Evolutionary conservation across 2,329 filamentous ascomycete species (phyloP), one percentile per base, ranked within the genome.

Genomic region (Cladosporium sp.): DNA sequence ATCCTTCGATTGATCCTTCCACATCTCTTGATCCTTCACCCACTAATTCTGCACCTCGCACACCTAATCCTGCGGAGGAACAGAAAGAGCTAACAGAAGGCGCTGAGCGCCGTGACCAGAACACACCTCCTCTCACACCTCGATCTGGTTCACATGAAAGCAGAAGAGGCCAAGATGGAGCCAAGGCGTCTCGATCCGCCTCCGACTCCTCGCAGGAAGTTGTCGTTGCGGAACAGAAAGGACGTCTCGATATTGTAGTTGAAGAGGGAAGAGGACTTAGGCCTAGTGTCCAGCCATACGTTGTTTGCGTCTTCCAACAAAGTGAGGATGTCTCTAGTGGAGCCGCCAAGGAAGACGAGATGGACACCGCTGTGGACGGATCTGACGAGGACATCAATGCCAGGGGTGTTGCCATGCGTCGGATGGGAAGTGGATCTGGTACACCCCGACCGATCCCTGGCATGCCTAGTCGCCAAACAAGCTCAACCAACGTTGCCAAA

Each of bases 251-350:
- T 34, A 90, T 99, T 66, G 91, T 90, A 70, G 94, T 99, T 56
- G 81, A 86, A 51, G 91, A 97, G 72, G 94, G 89, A 48, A 83
- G 91, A 67, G 90, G 90, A 9, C 76, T 99, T 53, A 83, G 88
- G 60, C 90, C 86, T 58, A 91, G 91, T 70, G 85, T 86, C 59
- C 90, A 97, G 68, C 94, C 94, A 1, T 99, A 99, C 68, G 90
- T 97, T 53, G 91, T 99, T 10, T 96, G 90, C 59, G 92, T 97
- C 24, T 99, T 97, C 69, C 94, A 99, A 73, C 89, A 91, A 72
- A 96, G 93, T 69, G 94, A 99, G 73, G 88, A 96, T 66, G 96
- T 99, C 57, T 97, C 94, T 1, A 88, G 90, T 57, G 91, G 91
- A 2, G 90, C 92, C 12, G 50, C 50, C 17, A 84, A 87, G 63